Base-by-base conservation (phyloP, 2,329 filamentous ascomycete species). In the Exophiala viscosa region DNA sequence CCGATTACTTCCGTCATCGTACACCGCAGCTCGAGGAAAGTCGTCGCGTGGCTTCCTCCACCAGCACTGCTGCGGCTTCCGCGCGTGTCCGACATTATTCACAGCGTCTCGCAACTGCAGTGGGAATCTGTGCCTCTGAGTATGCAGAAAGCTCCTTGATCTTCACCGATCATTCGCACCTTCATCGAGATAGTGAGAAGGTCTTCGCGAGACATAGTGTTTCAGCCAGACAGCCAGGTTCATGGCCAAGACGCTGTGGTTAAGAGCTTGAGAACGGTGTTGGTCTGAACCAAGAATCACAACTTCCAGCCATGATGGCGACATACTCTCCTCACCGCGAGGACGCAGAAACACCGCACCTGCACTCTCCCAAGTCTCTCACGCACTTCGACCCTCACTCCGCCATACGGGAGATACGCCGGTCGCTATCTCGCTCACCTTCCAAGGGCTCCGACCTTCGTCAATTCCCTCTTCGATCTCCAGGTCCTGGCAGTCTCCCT, bases 361-460 rank as follows among this genome's bases (percentile, higher is more conserved):
- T 96, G 64, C 85, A 90, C 60, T 96, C 91, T 57, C 91, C 92
- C 53, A 92, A 88, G 43, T 85, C 88, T 65, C 83, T 84, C 57
- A 88, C 89, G 69, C 86, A 88, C 71, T 86, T 92, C 64, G 88
- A 95, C 74, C 84, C 89, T 60, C 86, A 87, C 57, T 84, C 88
- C 45, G 86, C 88, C 54, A 87, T 96, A 59, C 83, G 89, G 66
- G 88, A 90, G 64, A 77, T 96, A 53, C 82, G 91, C 60, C 87
- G 90, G 62, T 96, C 92, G 20, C 78, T 96, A 59, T 96, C 91
- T 52, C 83, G 90, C 64, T 96, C 92, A n/a, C 92, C 92, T 9
- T 96, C 92, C 31, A 95, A 93, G 69, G 76, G 76, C 39, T 79
- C 56, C 14, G 56, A 93, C 68, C 79, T 82, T 51, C 74, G 95